These are phyloP conservation scores for Filobasidium uniguttulatum DNA, from an alignment of 1,284 basidiomycete genomes.

Conservation along the genomic window DNA sequence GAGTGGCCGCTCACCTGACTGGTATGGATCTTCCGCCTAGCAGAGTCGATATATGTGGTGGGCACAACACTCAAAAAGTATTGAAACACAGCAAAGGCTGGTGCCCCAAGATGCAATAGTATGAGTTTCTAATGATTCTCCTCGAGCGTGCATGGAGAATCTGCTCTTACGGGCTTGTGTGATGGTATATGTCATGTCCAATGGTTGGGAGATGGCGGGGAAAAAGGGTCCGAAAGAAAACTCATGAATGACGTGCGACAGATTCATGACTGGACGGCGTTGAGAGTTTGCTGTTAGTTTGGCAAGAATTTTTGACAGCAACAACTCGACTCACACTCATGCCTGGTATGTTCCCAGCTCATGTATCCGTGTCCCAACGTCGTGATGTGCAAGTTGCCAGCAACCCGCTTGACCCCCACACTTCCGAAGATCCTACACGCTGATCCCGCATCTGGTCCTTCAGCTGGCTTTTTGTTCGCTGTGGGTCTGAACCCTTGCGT, in stretches of 20 bases:
- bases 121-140: too few relatives aligned
- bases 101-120: background rate
- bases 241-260: constrained; percentile 89
- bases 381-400: constrained; percentile 78
- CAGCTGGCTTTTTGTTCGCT: constrained; percentile 50
- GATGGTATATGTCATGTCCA: constrained; percentile 78
- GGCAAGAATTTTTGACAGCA: background rate
- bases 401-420: constrained; percentile 76
- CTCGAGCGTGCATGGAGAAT: constrained; percentile 17
- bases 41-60: constrained; percentile 70
- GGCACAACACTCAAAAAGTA: constrained; percentile 93
- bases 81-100: constrained; percentile 88
- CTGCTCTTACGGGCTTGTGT: constrained; percentile 66
- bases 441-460: constrained; percentile 35
- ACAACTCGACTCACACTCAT: constrained; percentile 47
- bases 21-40: constrained; percentile 50
- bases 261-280: constrained; percentile 64
- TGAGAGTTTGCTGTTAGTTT: background rate
- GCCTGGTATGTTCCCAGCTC: constrained; percentile 73
- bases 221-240: constrained; percentile 96
- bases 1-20: constrained; percentile 38
- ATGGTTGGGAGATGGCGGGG: constrained; percentile 85
- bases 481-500: constrained; percentile 50
- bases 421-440: constrained; percentile 79
- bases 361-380: constrained; percentile 88